Conservation (phyloP, 805 yeast genomes). For the Candida alai region DNA sequence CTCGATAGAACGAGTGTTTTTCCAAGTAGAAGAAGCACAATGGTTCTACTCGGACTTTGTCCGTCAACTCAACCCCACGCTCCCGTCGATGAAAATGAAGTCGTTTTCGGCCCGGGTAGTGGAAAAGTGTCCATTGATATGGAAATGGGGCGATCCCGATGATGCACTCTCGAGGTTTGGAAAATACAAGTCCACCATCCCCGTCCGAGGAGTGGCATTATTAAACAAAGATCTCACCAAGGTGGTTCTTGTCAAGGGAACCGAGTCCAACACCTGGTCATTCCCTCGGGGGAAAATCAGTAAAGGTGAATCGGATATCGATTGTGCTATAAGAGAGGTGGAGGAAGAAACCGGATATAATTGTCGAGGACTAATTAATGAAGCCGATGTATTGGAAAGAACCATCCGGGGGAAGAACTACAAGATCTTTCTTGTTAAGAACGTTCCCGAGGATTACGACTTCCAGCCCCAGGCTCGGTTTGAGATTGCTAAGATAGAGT, state of each 20-base stretch:
- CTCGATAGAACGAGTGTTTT: constrained; percentile 73
- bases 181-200: constrained; percentile 82
- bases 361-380: constrained; percentile 61
- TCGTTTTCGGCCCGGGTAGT: constrained; percentile 65
- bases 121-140: constrained; percentile 67
- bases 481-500: constrained; percentile 80
- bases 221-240: constrained; percentile 68
- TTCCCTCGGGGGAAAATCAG: constrained; percentile 97
- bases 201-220: constrained; percentile 94
- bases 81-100: constrained; percentile 78
- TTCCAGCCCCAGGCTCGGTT: constrained; percentile 82
- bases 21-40: constrained; percentile 96
- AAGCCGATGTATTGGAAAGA: constrained; percentile 74
- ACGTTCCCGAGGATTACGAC: constrained; percentile 70
- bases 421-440: constrained; percentile 71
- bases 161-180: constrained; percentile 78
- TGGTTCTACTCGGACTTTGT: constrained; percentile 93
- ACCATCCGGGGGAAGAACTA: constrained; percentile 80
- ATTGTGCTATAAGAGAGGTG: constrained; percentile 89
- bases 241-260: constrained; percentile 77
- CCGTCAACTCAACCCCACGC: constrained; percentile 62
- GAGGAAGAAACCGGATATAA: constrained; percentile 93
- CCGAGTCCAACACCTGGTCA: constrained; percentile 79
- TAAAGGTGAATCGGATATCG: constrained; percentile 82
- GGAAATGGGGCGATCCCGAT: constrained; percentile 83